phyloP scores from a whole-genome alignment of 208 protist genomes.

The Leptomonas pyrrhocoris region DNA sequence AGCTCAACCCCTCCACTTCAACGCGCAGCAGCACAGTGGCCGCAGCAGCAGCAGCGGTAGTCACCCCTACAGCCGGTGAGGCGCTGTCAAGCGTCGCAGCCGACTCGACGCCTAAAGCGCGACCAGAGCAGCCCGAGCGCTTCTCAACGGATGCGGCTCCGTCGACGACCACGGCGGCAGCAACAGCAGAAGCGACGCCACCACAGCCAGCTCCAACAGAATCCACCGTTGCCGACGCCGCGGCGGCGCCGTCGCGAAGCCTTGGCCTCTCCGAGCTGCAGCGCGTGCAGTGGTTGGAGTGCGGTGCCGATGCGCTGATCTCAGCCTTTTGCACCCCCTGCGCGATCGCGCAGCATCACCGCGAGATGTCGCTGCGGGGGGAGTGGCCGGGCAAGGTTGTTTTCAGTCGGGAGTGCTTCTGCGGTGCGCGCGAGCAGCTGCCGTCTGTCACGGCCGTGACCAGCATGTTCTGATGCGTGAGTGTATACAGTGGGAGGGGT shows the following conservation, averaged over 20 bases:
- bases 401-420: slow-evolving; percentile 23
- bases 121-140: too few relatives aligned
- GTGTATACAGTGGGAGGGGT: too few relatives aligned
- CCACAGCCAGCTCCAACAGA: background rate
- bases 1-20: too few relatives aligned
- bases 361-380: slow-evolving; percentile 40
- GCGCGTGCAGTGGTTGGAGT: background rate
- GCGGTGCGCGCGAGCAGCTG: background rate
- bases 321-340: slow-evolving; percentile 33
- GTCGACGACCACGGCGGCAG: too few relatives aligned
- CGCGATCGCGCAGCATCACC: slow-evolving; percentile 45
- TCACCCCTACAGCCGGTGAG: too few relatives aligned
- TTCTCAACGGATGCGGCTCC: too few relatives aligned
- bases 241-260: too few relatives aligned
- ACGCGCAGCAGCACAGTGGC: too few relatives aligned
- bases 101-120: too few relatives aligned
- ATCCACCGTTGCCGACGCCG: background rate
- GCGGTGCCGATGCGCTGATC: slow-evolving; percentile 20
- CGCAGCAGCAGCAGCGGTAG: too few relatives aligned
- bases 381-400: slow-evolving; percentile 40
- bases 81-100: too few relatives aligned
- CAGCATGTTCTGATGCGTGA: slow-evolving; percentile 6
- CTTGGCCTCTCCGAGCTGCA: background rate
- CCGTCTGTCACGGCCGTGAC: background rate
- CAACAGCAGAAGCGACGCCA: too few relatives aligned